Percentiles rank a stretch among this genome's conserved stretches.
Conservation (phyloP, 2,329 filamentous ascomycete genomes). For the Fusarium transvaalense region DNA sequence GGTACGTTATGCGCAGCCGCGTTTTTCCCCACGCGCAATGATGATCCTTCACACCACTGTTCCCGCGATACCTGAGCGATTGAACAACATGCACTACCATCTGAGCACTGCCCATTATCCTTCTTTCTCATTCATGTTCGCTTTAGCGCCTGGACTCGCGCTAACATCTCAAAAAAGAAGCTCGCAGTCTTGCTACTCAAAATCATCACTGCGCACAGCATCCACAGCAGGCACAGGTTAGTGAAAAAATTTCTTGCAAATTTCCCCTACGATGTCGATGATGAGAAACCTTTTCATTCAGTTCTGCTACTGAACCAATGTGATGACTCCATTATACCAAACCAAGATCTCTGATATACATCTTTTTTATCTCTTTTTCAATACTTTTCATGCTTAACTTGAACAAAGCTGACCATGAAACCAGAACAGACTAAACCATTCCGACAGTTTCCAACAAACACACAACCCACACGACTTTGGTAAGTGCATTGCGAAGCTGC, state of each 20-base stretch:
- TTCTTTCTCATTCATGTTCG: background rate
- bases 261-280: slow-evolving; percentile 58
- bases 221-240: slow-evolving; percentile 20
- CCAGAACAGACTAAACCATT: slow-evolving; percentile 1
- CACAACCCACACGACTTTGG: background rate
- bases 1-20: slow-evolving; percentile 43
- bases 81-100: slow-evolving; percentile 83
- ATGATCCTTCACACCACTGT: slow-evolving; percentile 70
- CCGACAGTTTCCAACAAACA: too few species aligned
- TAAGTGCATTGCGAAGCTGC: slow-evolving; percentile 29
- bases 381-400: background rate
- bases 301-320: slow-evolving; percentile 80
- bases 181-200: slow-evolving; percentile 8
- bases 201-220: background rate
- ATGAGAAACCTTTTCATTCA: slow-evolving; percentile 75
- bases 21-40: slow-evolving; percentile 53
- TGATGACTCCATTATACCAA: slow-evolving; percentile 77
- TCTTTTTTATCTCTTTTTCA: slow-evolving; percentile 37
- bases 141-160: background rate
- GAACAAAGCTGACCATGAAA: slow-evolving; percentile 24
- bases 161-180: slow-evolving; percentile 18
- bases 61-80: slow-evolving; percentile 72
- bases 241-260: background rate
- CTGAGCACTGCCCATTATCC: slow-evolving; percentile 60
- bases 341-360: slow-evolving; percentile 68